Base-by-base conservation (phyloP, 1,284 basidiomycete species). In the Papiliotrema flavescens region DNA sequence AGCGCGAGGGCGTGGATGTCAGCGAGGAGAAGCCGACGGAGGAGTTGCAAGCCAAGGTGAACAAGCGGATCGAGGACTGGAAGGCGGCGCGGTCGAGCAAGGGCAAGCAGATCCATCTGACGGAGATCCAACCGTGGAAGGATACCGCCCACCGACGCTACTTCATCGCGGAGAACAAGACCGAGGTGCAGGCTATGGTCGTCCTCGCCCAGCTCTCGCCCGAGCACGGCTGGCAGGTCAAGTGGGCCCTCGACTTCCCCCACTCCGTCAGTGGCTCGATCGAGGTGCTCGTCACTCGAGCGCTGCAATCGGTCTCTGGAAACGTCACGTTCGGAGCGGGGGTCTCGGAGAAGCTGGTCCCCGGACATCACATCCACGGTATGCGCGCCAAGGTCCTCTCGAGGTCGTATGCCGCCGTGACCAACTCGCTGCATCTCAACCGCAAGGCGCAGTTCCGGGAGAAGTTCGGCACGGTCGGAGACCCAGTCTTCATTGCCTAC, bases 241-340 rank as follows among this genome's bases (percentile, higher is more conserved):
- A 84, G 67, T 84, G 81, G 80, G 79, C 81, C 2, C 74, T 83
- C 40, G 80, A 81, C 62, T 84, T 83, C 74, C 81, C 82, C 9
- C 77, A 74, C 32, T 79, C 81, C 7, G 80, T 81, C n/a, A 71
- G 76, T 32, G 82, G 82, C 52, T 78, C 81, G 17, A 76, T 75
- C 49, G 78, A 79, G 73, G 75, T 80, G 59, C 79, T 81, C 54
- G 75, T 83, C 47, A 61, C 79, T 41, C 67, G 78, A 40, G 82
- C 82, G 11, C 77, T 84, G 59, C 76, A 79, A 53, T 72, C 77
- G 55, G 69, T 80, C 26, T 74, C 76, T 15, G 76, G 78, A 49
- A 76, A 78, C 9, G 80, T 61, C 15, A 67, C 64, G 2, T 81
- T 81, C 51, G 80, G 80, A 9, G 79, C 79, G 4, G 77, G 78